Evolutionary conservation across 805 yeast species (phyloP), one percentile per base, ranked within the genome.

Genomic region (Metschnikowia koreensis): DNA sequence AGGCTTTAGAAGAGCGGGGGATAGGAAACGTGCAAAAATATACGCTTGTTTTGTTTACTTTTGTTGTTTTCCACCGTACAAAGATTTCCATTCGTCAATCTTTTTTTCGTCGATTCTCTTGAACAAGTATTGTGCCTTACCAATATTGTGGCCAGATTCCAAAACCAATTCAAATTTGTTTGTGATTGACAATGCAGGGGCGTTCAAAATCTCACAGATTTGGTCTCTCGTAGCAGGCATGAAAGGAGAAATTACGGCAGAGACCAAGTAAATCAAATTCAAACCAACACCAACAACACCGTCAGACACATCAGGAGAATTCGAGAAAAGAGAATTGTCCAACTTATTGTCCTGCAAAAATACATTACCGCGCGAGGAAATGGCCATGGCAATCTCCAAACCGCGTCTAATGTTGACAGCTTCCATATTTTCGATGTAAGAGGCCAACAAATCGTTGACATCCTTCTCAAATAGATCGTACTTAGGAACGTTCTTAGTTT

Each of bases 261-360:
- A 82, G n/a, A 94, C 83, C 57, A 90, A 73, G 72, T 91, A 92
- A 46, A 93, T 83, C 66, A 93, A 76, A 73, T 93, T 94, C 68
- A 94, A 76, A 53, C 96, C 97, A 48, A 89, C 87, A 57, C 89
- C 96, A 50, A 94, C 88, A 47, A 93, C 96, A 3, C 97, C 96
- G 65, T 91, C 97, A 12, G 96, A 82, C 63, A 82, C 83, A 34
- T 80, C 89, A 41, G 97, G 96, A 45, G 73, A 67, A 64, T 89
- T 82, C 50, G 83, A 81, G 70, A 84, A 89, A 58, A 92, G 77
- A 9, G 88, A 77, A 79, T 94, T 94, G 71, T 93, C 98, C 63
- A 94, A 80, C 74, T 92, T 92, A 75, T 92, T 91, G 47, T 93
- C 99, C 75, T 94, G 99, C 68, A 94, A 80, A 80, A 93, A 94